phyloP scores from a whole-genome alignment of 768 basidiomycete species.

The Cyclocybe aegerita region DNA sequence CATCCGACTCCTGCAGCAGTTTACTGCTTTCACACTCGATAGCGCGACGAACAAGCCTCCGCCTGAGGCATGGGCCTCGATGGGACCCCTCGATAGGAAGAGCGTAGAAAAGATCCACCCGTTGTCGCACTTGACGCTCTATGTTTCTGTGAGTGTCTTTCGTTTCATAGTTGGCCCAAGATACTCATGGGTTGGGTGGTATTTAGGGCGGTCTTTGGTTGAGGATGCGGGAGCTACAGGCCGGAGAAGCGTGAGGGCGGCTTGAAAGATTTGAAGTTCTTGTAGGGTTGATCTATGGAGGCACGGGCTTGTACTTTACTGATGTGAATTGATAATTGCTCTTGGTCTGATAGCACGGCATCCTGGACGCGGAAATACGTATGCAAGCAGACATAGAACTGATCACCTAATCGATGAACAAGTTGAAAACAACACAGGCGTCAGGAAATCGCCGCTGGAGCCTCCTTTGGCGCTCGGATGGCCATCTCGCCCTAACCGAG shows the following conservation, averaged over 20 bases:
- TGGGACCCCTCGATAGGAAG: constrained; percentile 28
- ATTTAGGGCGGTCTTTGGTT: constrained; percentile 47
- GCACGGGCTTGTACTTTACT: too few relatives aligned
- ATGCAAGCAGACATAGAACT: too few relatives aligned
- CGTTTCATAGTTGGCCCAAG: not conserved
- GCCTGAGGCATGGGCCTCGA: constrained; percentile 40
- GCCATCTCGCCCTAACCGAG: too few relatives aligned
- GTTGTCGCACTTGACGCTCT: constrained; percentile 40
- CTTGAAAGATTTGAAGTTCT: too few relatives aligned
- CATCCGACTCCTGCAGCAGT: constrained; percentile 49
- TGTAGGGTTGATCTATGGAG: too few relatives aligned
- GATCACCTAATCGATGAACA: too few relatives aligned
- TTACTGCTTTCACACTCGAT: constrained; percentile 42
- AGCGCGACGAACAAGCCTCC: constrained; percentile 39
- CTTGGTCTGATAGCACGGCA: too few relatives aligned
- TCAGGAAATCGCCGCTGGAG: too few relatives aligned
- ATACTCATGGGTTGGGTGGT: not conserved
- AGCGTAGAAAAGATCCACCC: constrained; percentile 37
- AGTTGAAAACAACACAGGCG: too few relatives aligned
- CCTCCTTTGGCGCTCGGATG: too few relatives aligned
- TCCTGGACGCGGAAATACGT: too few relatives aligned
- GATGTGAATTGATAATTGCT: too few relatives aligned
- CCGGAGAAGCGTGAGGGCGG: not conserved
- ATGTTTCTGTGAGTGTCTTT: constrained; percentile 33
- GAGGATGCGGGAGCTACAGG: constrained; percentile 22